Percentiles rank a stretch among this genome's conserved stretches.
Evolutionary conservation across 139 green algal genomes (phyloP).

Genomic region (Chlamydomonas sphaeroides): DNA sequence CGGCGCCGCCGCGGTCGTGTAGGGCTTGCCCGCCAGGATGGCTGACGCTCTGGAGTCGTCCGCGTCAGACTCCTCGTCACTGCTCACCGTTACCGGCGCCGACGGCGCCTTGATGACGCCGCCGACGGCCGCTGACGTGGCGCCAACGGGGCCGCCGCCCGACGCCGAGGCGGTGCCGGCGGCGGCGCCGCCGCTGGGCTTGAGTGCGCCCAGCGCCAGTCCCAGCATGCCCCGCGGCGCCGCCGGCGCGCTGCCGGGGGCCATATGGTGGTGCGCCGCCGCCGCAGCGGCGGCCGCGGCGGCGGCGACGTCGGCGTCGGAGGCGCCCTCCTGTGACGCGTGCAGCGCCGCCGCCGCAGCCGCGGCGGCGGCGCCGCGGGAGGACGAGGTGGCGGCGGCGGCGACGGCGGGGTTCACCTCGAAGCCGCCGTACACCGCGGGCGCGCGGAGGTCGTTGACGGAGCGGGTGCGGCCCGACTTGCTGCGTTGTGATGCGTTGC

Average conservation of each 20-base stretch:
- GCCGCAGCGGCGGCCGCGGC: background rate
- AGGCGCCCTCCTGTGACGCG: background rate
- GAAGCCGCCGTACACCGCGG: slow-evolving; percentile 36
- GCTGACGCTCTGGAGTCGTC: too few species aligned
- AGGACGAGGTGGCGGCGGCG: slow-evolving; percentile 2
- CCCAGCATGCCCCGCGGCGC: slow-evolving; percentile 44
- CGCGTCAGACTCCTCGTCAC: too few species aligned
- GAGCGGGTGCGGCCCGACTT: slow-evolving; percentile 23
- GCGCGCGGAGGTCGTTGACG: slow-evolving; percentile 24
- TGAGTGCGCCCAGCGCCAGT: slow-evolving; percentile 16
- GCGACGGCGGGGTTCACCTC: slow-evolving; percentile 22
- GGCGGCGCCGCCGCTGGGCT: background rate
- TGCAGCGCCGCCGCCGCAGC: background rate
- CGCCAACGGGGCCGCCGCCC: too few species aligned
- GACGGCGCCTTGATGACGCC: too few species aligned
- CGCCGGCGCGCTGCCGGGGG: slow-evolving; percentile 5
- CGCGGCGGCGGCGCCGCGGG: background rate
- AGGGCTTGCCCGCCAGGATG: too few species aligned
- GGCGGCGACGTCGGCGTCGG: background rate
- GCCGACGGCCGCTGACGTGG: too few species aligned
- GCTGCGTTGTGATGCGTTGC: slow-evolving; percentile 3
- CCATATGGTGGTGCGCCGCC: background rate
- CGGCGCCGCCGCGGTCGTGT: too few species aligned
- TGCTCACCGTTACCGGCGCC: too few species aligned
- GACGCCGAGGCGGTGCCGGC: too few species aligned